Evolutionary conservation across 495 filamentous ascomycete genomes (phyloP).

Genomic region (Baudoinia panamericana): DNA sequence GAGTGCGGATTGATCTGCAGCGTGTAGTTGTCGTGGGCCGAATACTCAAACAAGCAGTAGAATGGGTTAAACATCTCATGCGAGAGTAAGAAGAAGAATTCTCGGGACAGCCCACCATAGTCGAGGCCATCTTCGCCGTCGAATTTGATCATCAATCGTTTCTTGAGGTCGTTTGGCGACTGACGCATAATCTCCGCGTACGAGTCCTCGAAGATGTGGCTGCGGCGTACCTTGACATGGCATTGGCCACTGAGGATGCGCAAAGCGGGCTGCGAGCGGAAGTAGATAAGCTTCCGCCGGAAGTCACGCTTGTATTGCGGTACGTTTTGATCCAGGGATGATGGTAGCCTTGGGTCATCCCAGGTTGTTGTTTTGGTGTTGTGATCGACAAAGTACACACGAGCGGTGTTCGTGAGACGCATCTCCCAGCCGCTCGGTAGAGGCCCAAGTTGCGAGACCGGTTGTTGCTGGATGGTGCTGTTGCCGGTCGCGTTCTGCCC

Average conservation of each 20-base stretch:
- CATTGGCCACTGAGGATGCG: conserved; percentile 92
- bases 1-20: conserved; percentile 99
- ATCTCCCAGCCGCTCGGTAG: conserved; percentile 98
- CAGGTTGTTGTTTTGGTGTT: conserved; percentile 99
- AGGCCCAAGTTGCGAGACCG: conserved; percentile 93
- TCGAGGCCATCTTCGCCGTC: conserved; percentile 96
- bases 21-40: conserved; percentile 99
- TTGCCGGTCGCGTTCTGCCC: conserved; percentile 60
- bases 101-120: conserved; percentile 95
- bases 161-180: conserved; percentile 92
- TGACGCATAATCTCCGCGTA: conserved; percentile 97
- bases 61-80: conserved; percentile 99
- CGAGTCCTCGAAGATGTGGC: conserved; percentile 96
- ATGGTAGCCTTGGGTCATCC: conserved; percentile 92
- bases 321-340: conserved; percentile 93
- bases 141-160: conserved; percentile 98
- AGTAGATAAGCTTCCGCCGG: conserved; percentile 94
- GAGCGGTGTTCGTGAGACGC: conserved; percentile 92
- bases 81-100: conserved; percentile 99
- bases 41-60: conserved; percentile 99
- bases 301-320: conserved; percentile 99
- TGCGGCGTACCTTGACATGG: conserved; percentile 91
- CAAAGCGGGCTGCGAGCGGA: conserved; percentile 93
- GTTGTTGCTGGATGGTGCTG: conserved; percentile 91
- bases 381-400: conserved; percentile 98